phyloP scores from a whole-genome alignment of 441 rosid species.

The Erodium texanum region DNA sequence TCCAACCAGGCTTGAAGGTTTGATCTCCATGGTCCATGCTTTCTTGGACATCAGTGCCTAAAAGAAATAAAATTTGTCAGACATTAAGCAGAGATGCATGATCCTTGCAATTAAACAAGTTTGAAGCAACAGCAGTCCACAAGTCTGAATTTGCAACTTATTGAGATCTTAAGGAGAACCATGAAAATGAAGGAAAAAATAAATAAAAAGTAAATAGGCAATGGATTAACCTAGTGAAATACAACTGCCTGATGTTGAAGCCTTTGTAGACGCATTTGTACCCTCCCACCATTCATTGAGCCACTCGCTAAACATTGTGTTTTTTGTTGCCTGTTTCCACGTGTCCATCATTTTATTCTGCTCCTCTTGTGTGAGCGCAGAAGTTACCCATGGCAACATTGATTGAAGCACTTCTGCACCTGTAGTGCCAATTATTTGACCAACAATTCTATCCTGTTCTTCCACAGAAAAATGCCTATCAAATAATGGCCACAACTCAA shows the following conservation, averaged over 20 bases:
- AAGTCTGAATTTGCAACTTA: neutral
- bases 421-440: slow-evolving; percentile 69
- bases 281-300: slow-evolving; percentile 80
- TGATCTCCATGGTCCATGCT: slow-evolving; percentile 60
- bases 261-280: slow-evolving; percentile 24
- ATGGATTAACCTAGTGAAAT: slow-evolving; percentile 36
- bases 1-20: slow-evolving; percentile 98
- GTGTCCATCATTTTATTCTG: slow-evolving; percentile 79
- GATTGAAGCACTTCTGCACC: slow-evolving; percentile 82
- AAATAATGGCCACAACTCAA: slow-evolving; percentile 77
- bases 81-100: neutral
- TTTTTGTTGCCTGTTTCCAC: slow-evolving; percentile 74
- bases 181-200: neutral
- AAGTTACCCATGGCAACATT: slow-evolving; percentile 80
- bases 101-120: neutral
- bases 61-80: neutral
- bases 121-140: neutral
- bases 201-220: neutral
- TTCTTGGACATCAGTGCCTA: slow-evolving; percentile 46
- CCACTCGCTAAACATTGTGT: slow-evolving; percentile 83
- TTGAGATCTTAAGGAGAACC: neutral
- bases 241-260: slow-evolving; percentile 40
- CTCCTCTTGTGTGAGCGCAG: slow-evolving; percentile 64
- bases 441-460: slow-evolving; percentile 70
- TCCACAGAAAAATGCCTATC: slow-evolving; percentile 63